A percentile compares a stretch with the other conserved stretches of the same genome.
Conservation (phyloP, 2,329 filamentous ascomycete genomes). For the Exophiala oligosperma region DNA sequence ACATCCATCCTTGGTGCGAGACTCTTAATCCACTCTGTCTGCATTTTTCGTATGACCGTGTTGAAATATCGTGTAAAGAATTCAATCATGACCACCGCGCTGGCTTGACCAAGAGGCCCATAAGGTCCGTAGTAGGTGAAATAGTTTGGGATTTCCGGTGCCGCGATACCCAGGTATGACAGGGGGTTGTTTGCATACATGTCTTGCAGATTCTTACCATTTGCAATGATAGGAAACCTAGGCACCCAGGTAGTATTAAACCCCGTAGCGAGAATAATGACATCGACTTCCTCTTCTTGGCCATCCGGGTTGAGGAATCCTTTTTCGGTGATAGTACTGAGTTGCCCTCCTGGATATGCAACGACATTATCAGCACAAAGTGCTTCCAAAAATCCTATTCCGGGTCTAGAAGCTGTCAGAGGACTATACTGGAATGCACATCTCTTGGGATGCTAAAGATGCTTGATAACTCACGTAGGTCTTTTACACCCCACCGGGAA, state of each 20-base stretch:
- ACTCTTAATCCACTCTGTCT: conserved; percentile 16
- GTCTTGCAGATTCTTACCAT: conserved; percentile 6
- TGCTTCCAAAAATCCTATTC: conserved; percentile 29
- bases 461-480: conserved; percentile 22
- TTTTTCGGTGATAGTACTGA: conserved; percentile 23
- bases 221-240: conserved; percentile 5
- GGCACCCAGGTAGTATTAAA: conserved; percentile 31
- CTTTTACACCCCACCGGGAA: conserved; percentile 27
- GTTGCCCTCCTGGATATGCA: conserved; percentile 2
- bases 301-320: conserved; percentile 6
- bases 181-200: conserved; percentile 25
- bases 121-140: conserved; percentile 29
- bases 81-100: conserved; percentile 27
- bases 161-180: conserved; percentile 17
- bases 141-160: conserved; percentile 30
- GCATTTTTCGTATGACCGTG: conserved; percentile 27
- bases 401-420: conserved; percentile 42
- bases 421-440: conserved; percentile 43
- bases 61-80: conserved; percentile 23
- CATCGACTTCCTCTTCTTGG: conserved; percentile 12
- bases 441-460: conserved; percentile 35
- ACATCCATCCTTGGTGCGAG: conserved; percentile 25
- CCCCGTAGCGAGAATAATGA: conserved; percentile 29
- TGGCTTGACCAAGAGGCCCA: conserved; percentile 25
- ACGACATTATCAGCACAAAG: conserved; percentile 4